Evolutionary conservation across 75 land plant species (phyloP).

Genomic region (Picea glauca): DNA sequence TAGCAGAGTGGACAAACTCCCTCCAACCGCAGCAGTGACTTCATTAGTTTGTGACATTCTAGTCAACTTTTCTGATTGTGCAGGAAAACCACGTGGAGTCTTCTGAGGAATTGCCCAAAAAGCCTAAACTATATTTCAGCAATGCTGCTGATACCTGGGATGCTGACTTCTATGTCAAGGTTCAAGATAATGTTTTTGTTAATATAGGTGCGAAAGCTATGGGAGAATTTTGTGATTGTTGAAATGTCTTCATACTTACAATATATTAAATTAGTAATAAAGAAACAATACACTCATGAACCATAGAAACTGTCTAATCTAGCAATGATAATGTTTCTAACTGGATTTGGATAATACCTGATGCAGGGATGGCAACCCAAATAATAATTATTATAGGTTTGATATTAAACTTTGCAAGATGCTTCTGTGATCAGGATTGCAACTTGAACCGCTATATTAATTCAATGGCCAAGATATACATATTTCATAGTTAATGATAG

Average conservation of each 20-base stretch:
- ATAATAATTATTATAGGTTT: not conserved
- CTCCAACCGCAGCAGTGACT: not conserved
- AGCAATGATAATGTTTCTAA: not conserved
- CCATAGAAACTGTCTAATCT: not conserved
- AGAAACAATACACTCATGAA: not conserved
- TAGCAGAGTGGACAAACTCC: not conserved
- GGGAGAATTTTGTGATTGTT: not conserved
- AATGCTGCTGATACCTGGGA: constrained; percentile 80
- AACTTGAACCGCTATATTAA: not conserved
- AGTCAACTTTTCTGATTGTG: not conserved
- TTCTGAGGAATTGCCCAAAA: constrained; percentile 53
- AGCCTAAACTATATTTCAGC: constrained; percentile 63
- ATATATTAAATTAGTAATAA: not conserved
- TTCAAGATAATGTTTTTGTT: constrained; percentile 75
- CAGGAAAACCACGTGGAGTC: constrained; percentile 85
- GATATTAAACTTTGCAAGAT: not conserved
- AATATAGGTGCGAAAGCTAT: constrained; percentile 47
- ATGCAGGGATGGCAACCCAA: not conserved
- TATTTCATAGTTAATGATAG: no score
- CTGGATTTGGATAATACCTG: not conserved
- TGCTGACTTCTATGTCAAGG: constrained; percentile 89
- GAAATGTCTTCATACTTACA: not conserved
- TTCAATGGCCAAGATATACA: no score
- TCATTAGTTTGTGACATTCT: not conserved
- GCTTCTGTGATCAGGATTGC: not conserved